Evolutionary conservation across 1,284 basidiomycete genomes (phyloP), one percentile per base, ranked within the genome.

Genomic region (Neotropicomus parvogracilis): DNA sequence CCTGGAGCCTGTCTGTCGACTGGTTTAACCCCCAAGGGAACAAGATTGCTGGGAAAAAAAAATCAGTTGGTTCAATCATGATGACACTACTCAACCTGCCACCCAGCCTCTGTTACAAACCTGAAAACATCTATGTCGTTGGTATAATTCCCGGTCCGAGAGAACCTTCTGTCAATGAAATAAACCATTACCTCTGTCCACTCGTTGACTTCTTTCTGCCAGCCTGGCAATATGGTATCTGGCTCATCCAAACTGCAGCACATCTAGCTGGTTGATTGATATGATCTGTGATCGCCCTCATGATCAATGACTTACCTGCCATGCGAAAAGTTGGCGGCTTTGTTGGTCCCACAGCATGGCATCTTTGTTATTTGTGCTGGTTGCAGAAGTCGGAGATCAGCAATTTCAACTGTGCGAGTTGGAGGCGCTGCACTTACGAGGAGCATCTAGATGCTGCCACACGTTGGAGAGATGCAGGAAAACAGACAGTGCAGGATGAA

Each of bases 11-110:
- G 2, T 59, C 52, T 31, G 38, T 70, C 3, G 67, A 75, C 43
- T 70, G 61, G 44, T 75, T 75, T 56, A 74, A 74, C 46, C 70
- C 71, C 0, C 55, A 54, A 0, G 41, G 50, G 0, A 69, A 64
- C 40, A 68, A 64, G 39, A 44, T 34, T 17, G 49, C 61, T 17
- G 64, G 68, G 3, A 66, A 68, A 35, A 58, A 57, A 4, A 46
- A 49, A 1, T 70, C 67, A 6, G 44, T 67, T 24, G 68, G 70
- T 0, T 55, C 59, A 0, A 67, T 76, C 2, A 58, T 54, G 1
- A 51, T 77, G 46, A 49, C 54, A 0, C 58, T 62, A 17, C 48
- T 66, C 6, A 70, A 70, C 44, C 39, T 46, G 6, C 29, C 36
- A 4, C 44, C 29, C 3, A 33, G 29, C n/a, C 28, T 46, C 14